Percentiles rank a stretch among this genome's conserved stretches.
Evolutionary conservation across 2,329 filamentous ascomycete genomes (phyloP).

Genomic region (Hysterium pulicare): DNA sequence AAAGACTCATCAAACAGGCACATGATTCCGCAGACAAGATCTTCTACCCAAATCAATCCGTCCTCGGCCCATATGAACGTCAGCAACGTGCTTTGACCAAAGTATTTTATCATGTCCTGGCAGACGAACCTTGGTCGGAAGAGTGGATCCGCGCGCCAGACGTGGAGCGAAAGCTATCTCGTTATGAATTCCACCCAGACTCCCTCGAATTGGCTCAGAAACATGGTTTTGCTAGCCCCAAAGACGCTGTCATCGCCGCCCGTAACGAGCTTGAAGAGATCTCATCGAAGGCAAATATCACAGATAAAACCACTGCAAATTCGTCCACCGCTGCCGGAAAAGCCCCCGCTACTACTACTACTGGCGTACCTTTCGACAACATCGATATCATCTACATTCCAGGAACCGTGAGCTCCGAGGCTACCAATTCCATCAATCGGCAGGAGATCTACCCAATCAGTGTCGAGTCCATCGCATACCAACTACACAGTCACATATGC

Average conservation of each 20-base stretch:
- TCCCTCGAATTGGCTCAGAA: conserved; percentile 29
- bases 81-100: conserved; percentile 36
- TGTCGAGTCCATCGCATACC: conserved; percentile 30
- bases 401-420: conserved; percentile 35
- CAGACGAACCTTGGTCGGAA: conserved; percentile 37
- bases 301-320: not conserved
- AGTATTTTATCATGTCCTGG: conserved; percentile 36
- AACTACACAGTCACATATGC: conserved; percentile 33
- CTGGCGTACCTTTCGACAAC: conserved; percentile 33
- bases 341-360: not conserved
- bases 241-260: conserved; percentile 32
- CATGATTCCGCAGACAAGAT: conserved; percentile 27
- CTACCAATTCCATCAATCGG: conserved; percentile 33
- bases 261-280: conserved; percentile 18
- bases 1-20: conserved; percentile 30
- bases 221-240: conserved; percentile 25
- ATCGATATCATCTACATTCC: conserved; percentile 39
- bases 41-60: conserved; percentile 13
- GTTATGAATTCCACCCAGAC: conserved; percentile 36
- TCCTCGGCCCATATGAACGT: conserved; percentile 26
- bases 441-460: conserved; percentile 33
- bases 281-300: conserved; percentile 2
- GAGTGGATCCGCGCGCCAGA: conserved; percentile 37
- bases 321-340: not conserved
- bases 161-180: conserved; percentile 37